Conservation (phyloP, 805 yeast species). For the Saturnispora dispora region DNA sequence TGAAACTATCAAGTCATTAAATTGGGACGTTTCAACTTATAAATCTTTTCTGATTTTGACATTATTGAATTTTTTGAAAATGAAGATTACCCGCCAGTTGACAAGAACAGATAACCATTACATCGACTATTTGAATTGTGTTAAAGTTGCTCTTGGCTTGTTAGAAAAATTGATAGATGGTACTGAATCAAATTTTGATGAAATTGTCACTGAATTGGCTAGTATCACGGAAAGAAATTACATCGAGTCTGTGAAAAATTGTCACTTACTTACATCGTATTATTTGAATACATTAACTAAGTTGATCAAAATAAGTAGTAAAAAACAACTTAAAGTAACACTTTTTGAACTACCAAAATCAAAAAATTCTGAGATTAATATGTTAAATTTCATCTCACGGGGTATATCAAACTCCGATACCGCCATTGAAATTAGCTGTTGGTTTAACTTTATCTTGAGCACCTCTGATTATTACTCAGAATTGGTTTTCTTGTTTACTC, state of each 20-base stretch:
- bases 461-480: constrained; percentile 21
- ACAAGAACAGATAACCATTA: constrained; percentile 10
- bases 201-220: constrained; percentile 16
- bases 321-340: constrained; percentile 10
- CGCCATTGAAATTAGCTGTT: constrained; percentile 19
- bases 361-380: constrained; percentile 9
- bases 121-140: constrained; percentile 30
- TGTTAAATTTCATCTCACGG: constrained; percentile 19
- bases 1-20: constrained; percentile 32
- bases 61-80: constrained; percentile 37
- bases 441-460: constrained; percentile 21
- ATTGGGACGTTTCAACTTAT: constrained; percentile 51
- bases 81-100: constrained; percentile 16
- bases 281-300: constrained; percentile 19
- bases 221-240: constrained; percentile 11
- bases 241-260: constrained; percentile 3
- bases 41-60: constrained; percentile 44
- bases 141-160: constrained; percentile 36
- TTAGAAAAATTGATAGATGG: constrained; percentile 45
- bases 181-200: constrained; percentile 43
- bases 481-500: constrained; percentile 18
- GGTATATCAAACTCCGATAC: constrained; percentile 20
- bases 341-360: constrained; percentile 15
- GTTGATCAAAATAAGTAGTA: constrained; percentile 21
- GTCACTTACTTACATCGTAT: constrained; percentile 12